Conservation (phyloP, 1,284 basidiomycete genomes). For the Ustilago shanxiensis region DNA sequence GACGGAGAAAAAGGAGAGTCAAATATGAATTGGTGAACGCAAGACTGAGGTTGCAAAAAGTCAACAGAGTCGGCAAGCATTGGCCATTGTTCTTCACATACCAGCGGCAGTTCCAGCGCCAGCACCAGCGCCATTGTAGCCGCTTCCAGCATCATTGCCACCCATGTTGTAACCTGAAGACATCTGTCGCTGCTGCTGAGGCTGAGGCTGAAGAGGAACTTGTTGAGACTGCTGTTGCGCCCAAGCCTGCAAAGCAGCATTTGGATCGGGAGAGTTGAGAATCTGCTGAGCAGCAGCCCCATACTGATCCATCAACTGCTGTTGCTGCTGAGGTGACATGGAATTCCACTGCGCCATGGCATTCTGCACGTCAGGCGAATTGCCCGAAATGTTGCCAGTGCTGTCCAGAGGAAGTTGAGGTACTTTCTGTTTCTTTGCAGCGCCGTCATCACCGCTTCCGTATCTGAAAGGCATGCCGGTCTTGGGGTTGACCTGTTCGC, state of each 20-base stretch:
- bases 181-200: conserved; percentile 4
- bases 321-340: conserved; percentile 40
- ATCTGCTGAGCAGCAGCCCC: conserved; percentile 27
- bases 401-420: conserved; percentile 21
- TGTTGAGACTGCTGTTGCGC: conserved; percentile 13
- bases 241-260: conserved; percentile 31
- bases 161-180: neutral
- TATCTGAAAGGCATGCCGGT: conserved; percentile 40
- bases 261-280: conserved; percentile 32
- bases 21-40: no score
- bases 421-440: neutral
- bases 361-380: conserved; percentile 30
- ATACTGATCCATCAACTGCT: conserved; percentile 33
- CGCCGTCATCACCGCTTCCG: conserved; percentile 6
- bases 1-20: neutral
- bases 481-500: conserved; percentile 36
- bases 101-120: neutral
- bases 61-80: neutral
- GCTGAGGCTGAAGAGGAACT: neutral
- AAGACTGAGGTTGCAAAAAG: neutral
- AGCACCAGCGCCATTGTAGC: neutral
- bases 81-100: neutral
- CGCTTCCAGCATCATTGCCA: neutral
- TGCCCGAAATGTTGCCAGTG: conserved; percentile 12
- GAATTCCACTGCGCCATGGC: conserved; percentile 35